Percentiles rank a stretch among this genome's conserved stretches.
Conservation (phyloP, 148 eudicot species). For the Pouteria glomerata region DNA sequence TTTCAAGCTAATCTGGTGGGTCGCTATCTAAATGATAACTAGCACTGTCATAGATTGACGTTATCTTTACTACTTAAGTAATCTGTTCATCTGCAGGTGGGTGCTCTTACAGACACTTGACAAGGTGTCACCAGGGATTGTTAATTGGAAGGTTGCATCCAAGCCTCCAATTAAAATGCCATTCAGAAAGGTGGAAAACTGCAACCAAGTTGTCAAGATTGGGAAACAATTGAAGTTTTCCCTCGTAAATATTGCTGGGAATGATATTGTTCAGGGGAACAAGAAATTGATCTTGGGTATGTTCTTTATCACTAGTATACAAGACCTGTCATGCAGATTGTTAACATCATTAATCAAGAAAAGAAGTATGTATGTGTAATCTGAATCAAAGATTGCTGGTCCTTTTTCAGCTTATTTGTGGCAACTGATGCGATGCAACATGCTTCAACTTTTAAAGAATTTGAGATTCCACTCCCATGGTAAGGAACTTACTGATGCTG, state of each 20-base stretch:
- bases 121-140: slow-evolving; percentile 91
- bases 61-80: neutral
- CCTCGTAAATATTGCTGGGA: slow-evolving; percentile 95
- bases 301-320: slow-evolving; percentile 9
- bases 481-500: slow-evolving; percentile 86
- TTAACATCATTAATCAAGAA: neutral
- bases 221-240: slow-evolving; percentile 98
- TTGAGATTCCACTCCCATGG: slow-evolving; percentile 87
- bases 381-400: neutral
- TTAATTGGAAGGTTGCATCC: slow-evolving; percentile 88
- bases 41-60: neutral
- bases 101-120: slow-evolving; percentile 84
- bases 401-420: slow-evolving; percentile 85
- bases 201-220: slow-evolving; percentile 94
- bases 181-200: slow-evolving; percentile 95
- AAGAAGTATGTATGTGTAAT: neutral
- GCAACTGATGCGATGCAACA: slow-evolving; percentile 96
- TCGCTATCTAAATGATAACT: neutral
- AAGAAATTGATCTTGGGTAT: slow-evolving; percentile 90
- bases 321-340: neutral
- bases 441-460: slow-evolving; percentile 87
- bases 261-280: slow-evolving; percentile 97
- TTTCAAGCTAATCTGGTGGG: slow-evolving; percentile 1
- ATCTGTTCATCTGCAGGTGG: slow-evolving; percentile 56
- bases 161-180: slow-evolving; percentile 99